These are phyloP conservation scores for Colletotrichum noveboracense DNA, from an alignment of 2,329 filamentous ascomycete species.

Conservation along the genomic window DNA sequence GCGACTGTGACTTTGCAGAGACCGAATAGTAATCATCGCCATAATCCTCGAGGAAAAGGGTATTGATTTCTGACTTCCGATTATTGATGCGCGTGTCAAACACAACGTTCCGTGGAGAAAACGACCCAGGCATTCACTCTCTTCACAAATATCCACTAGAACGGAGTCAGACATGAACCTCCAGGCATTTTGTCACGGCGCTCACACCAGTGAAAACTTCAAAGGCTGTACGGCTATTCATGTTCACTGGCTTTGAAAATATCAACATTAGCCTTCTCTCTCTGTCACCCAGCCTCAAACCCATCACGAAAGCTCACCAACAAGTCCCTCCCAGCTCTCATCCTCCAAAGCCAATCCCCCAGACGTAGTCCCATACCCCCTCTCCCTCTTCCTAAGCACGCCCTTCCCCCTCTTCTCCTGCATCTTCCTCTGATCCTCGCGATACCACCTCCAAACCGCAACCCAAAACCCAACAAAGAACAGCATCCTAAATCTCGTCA, in stretches of 20 bases:
- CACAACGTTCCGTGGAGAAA: too few relatives aligned
- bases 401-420: background rate
- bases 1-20: too few relatives aligned
- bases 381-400: background rate
- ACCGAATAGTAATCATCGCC: too few relatives aligned
- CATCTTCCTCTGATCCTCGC: background rate
- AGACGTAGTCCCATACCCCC: constrained; percentile 14
- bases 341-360: background rate
- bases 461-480: constrained; percentile 16
- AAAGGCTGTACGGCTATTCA: background rate
- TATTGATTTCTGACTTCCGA: too few relatives aligned
- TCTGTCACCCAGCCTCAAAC: background rate
- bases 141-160: too few relatives aligned
- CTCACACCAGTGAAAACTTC: background rate
- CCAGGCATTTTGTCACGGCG: too few relatives aligned
- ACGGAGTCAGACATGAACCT: too few relatives aligned
- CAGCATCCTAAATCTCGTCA: background rate
- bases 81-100: too few relatives aligned
- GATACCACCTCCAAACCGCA: constrained; percentile 1
- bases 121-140: too few relatives aligned
- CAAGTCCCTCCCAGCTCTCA: background rate
- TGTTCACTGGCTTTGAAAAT: too few relatives aligned
- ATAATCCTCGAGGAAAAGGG: too few relatives aligned
- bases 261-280: too few relatives aligned
- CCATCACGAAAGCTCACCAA: background rate